A percentile compares a stretch with the other conserved stretches of the same genome.
phyloP scores from a whole-genome alignment of 1,284 basidiomycete genomes.

The Sparassis latifolia region DNA sequence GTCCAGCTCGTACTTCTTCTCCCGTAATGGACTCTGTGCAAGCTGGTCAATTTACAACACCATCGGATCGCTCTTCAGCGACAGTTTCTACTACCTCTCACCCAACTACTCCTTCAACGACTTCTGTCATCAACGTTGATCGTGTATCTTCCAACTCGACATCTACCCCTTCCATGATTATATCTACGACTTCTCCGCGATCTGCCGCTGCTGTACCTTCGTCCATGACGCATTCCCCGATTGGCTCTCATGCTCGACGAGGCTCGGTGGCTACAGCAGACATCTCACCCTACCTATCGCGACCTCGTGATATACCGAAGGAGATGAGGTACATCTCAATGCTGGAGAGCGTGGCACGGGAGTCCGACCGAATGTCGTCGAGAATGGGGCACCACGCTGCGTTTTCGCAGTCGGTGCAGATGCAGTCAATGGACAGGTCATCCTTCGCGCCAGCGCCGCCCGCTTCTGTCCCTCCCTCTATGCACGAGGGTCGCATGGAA shows the following conservation, averaged over 20 bases:
- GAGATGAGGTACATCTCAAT: slow-evolving; percentile 66
- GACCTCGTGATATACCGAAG: slow-evolving; percentile 49
- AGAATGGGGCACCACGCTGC: slow-evolving; percentile 29
- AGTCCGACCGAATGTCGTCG: slow-evolving; percentile 58
- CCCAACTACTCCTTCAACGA: background rate
- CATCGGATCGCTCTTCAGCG: background rate
- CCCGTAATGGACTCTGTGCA: background rate
- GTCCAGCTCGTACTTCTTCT: background rate
- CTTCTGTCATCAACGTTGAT: background rate
- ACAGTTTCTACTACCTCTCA: background rate
- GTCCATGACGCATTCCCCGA: slow-evolving; percentile 2
- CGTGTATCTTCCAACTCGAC: background rate
- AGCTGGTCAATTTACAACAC: background rate
- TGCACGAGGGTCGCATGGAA: slow-evolving; percentile 9
- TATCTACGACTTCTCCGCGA: background rate
- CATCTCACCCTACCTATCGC: slow-evolving; percentile 58
- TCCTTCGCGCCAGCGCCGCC: slow-evolving; percentile 11
- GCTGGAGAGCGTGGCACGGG: slow-evolving; percentile 67
- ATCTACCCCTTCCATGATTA: no score
- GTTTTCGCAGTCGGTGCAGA: slow-evolving; percentile 6
- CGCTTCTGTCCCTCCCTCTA: slow-evolving; percentile 16
- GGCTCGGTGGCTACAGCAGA: slow-evolving; percentile 36
- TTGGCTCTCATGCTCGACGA: slow-evolving; percentile 11
- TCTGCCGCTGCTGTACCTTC: background rate
- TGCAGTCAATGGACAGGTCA: background rate